phyloP scores from a whole-genome alignment of 2,329 filamentous ascomycete species.

The Elsinoe batatas region DNA sequence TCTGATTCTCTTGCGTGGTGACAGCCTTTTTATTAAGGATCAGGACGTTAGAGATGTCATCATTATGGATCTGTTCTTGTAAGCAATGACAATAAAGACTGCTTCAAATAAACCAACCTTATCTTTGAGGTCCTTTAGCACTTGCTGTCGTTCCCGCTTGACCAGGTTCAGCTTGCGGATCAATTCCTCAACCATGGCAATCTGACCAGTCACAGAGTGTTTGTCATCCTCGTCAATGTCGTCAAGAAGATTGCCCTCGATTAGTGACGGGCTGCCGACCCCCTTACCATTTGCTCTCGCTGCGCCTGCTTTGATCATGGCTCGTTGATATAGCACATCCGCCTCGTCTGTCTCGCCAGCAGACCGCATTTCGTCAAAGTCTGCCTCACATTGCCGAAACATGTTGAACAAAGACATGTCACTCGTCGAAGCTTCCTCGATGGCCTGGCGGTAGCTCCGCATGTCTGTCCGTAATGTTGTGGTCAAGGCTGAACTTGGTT shows the following conservation, averaged over 20 bases:
- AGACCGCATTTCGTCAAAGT: constrained; percentile 90
- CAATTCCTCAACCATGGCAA: constrained; percentile 77
- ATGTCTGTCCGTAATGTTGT: constrained; percentile 80
- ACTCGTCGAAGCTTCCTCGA: constrained; percentile 80
- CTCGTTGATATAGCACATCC: constrained; percentile 79
- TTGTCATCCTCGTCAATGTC: constrained; percentile 81
- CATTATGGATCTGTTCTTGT: constrained; percentile 65
- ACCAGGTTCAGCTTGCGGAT: constrained; percentile 84
- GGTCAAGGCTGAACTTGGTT: constrained; percentile 83
- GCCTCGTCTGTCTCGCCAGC: constrained; percentile 80
- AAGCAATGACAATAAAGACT: background rate
- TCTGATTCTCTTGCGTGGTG: constrained; percentile 77
- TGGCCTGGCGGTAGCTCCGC: constrained; percentile 73
- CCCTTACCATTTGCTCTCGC: constrained; percentile 47
- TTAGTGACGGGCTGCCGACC: constrained; percentile 44
- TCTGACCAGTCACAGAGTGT: constrained; percentile 78
- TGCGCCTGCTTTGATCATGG: constrained; percentile 66
- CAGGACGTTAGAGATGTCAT: constrained; percentile 94
- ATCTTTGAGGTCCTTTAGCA: constrained; percentile 93
- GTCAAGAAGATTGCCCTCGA: constrained; percentile 75
- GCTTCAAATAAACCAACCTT: constrained; percentile 53
- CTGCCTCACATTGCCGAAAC: constrained; percentile 71
- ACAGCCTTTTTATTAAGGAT: constrained; percentile 98
- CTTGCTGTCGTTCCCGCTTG: constrained; percentile 82
- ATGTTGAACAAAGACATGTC: constrained; percentile 77